These are phyloP conservation scores for Colletotrichum falcatum DNA, from an alignment of 2,329 filamentous ascomycete genomes.

Conservation along the genomic window DNA sequence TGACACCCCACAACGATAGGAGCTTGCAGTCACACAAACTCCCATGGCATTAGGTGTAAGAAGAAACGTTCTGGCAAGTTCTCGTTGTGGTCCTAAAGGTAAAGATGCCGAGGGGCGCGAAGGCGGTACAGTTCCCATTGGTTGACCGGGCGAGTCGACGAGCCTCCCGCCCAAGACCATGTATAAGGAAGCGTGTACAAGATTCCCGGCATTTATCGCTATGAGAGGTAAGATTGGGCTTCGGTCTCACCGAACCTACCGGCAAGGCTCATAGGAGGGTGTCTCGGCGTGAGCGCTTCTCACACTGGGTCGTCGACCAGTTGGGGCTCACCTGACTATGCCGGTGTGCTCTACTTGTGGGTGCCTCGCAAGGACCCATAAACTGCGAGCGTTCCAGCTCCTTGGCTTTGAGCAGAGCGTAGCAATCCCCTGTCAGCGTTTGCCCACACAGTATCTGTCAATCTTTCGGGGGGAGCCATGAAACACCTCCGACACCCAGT, in stretches of 20 bases:
- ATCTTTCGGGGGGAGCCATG: conserved; percentile 12
- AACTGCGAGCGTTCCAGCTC: background rate
- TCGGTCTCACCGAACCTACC: conserved; percentile 1
- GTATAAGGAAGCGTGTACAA: conserved; percentile 3
- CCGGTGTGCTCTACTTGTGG: background rate
- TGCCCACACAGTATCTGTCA: background rate
- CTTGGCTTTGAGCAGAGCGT: background rate
- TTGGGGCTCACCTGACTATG: background rate
- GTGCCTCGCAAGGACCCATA: background rate
- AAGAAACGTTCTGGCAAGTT: background rate
- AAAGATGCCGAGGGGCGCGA: background rate
- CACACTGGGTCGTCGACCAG: background rate
- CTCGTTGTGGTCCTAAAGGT: background rate
- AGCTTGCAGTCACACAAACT: background rate
- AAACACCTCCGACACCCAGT: conserved; percentile 12
- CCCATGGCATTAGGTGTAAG: background rate
- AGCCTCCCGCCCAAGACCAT: background rate
- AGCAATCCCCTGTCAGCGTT: background rate
- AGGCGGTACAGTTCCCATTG: conserved; percentile 18
- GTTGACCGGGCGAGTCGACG: background rate
- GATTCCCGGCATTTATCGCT: background rate
- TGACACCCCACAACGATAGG: background rate
- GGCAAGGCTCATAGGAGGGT: background rate
- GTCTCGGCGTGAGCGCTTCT: background rate
- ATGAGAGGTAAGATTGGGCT: background rate